Conservation (phyloP, 2,329 filamentous ascomycete species). For the Graphilbum sp. region DNA sequence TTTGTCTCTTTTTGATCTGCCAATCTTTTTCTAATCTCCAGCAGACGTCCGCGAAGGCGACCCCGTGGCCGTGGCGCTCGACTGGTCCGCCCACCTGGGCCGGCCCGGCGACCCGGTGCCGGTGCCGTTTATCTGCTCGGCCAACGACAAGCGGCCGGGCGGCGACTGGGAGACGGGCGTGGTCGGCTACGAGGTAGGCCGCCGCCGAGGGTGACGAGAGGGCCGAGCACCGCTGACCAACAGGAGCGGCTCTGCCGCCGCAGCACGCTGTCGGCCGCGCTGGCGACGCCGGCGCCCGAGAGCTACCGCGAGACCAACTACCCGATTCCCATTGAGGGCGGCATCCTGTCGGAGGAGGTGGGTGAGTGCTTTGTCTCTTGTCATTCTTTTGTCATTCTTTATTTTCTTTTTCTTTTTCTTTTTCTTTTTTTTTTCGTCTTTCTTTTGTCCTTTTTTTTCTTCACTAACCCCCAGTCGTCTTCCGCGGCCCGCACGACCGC, state of each 20-base stretch:
- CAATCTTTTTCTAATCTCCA: too few relatives aligned
- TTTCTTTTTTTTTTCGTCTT: too few relatives aligned
- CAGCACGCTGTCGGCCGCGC: slow-evolving; percentile 54
- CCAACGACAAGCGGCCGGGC: slow-evolving; percentile 60
- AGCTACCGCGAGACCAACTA: slow-evolving; percentile 38
- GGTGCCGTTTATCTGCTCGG: slow-evolving; percentile 54
- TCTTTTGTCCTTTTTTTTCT: too few relatives aligned
- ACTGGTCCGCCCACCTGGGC: slow-evolving; percentile 28
- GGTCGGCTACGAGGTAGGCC: slow-evolving; percentile 35
- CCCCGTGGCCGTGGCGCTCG: slow-evolving; percentile 42
- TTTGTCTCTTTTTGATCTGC: too few relatives aligned
- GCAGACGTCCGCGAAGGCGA: slow-evolving; percentile 36
- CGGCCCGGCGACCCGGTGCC: slow-evolving; percentile 20
- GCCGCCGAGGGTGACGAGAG: too few relatives aligned
- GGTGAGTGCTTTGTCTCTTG: slow-evolving; percentile 23
- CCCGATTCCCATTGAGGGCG: slow-evolving; percentile 53
- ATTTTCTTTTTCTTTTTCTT: too few relatives aligned
- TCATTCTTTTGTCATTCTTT: neutral
- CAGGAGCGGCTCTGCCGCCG: slow-evolving; percentile 55
- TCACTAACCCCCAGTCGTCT: too few relatives aligned
- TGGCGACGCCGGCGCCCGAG: slow-evolving; percentile 42
- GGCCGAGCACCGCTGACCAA: too few relatives aligned
- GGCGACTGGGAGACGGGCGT: slow-evolving; percentile 60
- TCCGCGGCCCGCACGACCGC: slow-evolving; percentile 50
- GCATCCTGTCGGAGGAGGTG: slow-evolving; percentile 53